Evolutionary conservation across 495 filamentous ascomycete genomes (phyloP).

Genomic region (Achaetomiella virescens): DNA sequence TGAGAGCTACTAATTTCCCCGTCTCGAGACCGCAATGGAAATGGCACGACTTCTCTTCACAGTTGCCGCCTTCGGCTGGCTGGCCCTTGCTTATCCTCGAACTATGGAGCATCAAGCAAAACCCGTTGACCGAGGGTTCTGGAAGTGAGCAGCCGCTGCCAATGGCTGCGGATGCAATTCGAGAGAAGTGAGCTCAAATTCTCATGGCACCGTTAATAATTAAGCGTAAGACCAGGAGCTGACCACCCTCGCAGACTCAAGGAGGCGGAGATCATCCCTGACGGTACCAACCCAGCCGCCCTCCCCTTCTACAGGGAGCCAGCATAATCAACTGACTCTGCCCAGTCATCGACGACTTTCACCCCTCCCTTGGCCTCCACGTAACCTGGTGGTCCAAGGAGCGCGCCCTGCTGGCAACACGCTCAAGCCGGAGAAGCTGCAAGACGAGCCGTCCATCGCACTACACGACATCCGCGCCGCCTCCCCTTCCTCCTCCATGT

Average conservation of each 20-base stretch:
- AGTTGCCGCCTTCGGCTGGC: too few species aligned
- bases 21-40: too few species aligned
- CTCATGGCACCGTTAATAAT: background rate
- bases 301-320: background rate
- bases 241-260: slow-evolving; percentile 39
- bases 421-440: slow-evolving; percentile 45
- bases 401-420: slow-evolving; percentile 56
- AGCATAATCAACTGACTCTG: background rate
- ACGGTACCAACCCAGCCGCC: slow-evolving; percentile 34
- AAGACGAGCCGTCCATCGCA: slow-evolving; percentile 45
- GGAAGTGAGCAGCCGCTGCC: background rate
- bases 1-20: too few species aligned
- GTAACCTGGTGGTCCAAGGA: slow-evolving; percentile 45
- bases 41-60: too few species aligned
- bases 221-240: background rate
- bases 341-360: slow-evolving; percentile 60
- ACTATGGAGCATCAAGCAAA: background rate
- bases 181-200: background rate
- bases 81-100: too few species aligned
- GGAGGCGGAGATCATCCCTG: slow-evolving; percentile 56
- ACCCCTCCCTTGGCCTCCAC: slow-evolving; percentile 46
- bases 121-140: background rate
- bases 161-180: background rate
- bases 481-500: slow-evolving; percentile 11
- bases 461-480: slow-evolving; percentile 16